Base-by-base conservation (phyloP, 208 protist species). In the Vickermania ingenoplastis region DNA sequence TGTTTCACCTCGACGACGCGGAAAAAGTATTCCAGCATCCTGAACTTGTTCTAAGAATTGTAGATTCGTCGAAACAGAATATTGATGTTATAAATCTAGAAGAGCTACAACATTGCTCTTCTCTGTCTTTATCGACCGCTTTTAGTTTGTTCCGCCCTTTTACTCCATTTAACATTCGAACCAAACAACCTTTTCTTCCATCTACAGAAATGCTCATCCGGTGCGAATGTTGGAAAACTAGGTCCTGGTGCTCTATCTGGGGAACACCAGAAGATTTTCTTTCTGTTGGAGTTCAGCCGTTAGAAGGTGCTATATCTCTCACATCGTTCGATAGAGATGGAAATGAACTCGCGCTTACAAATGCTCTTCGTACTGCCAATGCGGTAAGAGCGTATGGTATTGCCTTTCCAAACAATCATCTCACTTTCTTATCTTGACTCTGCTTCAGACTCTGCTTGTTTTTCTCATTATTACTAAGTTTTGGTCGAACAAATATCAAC, bases 221-320 rank as follows among this genome's bases (percentile, higher is more conserved):
- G 1, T 36, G 58, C 3, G 75, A 87, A 61, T 66, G 70, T 49
- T 30, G 63, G 0, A 14, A 13, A 21, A 82, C 59, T 23, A 57
- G 63, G 2, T 80, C 72, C 57, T 91, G 83, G 81, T 91, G 83
- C 63, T 77, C 60, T 41, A 51, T 91, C 4, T 91, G 83, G 81
- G 83, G 80, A 23, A 86, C 74, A 1, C 41, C 50, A 17, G 59
- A 73, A 29, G 79, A 85, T 41, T 91, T 80, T 62, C 61, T 25
- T 30, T 29, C 7, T n/a, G 64, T 61, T 23, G 77, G 71, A 0
- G 59, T 74, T 50, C 31, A 63, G 2, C 53, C 70, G 0, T 31
- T 86, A 30, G 51, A 71, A 2, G 77, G 78, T 1, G 65, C 83
- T 4, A 53, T 91, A 2, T 77, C 79, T n/a, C 53, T 87, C 24